phyloP scores from a whole-genome alignment of 345 rosid genomes.

The Corymbia maculata region DNA sequence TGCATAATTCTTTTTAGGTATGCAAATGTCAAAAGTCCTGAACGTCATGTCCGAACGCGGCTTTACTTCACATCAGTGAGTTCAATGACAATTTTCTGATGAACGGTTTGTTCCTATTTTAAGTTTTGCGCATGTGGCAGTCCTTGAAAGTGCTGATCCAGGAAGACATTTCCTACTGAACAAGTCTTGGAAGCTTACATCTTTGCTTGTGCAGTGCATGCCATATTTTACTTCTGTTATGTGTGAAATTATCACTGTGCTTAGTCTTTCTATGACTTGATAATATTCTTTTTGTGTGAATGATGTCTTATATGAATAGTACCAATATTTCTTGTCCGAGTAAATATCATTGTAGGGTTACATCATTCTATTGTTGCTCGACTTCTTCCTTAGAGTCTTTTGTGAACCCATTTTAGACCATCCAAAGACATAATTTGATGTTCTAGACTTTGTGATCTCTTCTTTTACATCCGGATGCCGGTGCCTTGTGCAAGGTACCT shows the following conservation, averaged over 20 bases:
- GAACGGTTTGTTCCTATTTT: background rate
- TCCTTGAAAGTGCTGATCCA: background rate
- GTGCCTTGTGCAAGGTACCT: background rate
- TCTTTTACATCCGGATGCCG: background rate
- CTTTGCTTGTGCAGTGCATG: background rate
- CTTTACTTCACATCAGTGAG: slow-evolving; percentile 99
- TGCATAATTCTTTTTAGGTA: slow-evolving; percentile 43
- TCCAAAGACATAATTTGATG: background rate
- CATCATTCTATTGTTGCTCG: background rate
- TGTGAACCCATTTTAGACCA: background rate
- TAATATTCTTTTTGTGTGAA: background rate
- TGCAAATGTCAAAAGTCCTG: slow-evolving; percentile 98
- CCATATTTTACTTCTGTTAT: background rate
- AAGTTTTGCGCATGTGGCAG: background rate
- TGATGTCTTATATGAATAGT: background rate
- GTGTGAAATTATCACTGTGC: background rate
- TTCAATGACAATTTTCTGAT: background rate
- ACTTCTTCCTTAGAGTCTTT: background rate
- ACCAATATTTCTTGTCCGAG: background rate
- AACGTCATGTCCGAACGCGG: slow-evolving; percentile 94
- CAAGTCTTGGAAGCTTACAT: background rate
- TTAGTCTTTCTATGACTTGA: background rate
- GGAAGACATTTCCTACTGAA: background rate
- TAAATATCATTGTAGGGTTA: background rate
- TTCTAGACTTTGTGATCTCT: background rate